Conservation (phyloP, 352 stramenopile genomes). For the Phytophthora europaea region DNA sequence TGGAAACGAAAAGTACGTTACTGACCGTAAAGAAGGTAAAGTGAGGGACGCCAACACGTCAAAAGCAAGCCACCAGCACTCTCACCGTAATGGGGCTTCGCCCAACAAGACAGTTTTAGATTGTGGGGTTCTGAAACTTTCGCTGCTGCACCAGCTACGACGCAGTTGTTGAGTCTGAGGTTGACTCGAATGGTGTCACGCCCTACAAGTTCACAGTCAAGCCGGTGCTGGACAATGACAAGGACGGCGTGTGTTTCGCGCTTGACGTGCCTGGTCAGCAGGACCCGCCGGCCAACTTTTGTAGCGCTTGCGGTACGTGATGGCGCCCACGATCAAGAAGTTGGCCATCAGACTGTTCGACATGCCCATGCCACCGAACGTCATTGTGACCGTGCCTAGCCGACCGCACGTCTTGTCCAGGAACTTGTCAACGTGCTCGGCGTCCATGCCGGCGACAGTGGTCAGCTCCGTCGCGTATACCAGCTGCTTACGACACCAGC, state of each 20-base stretch:
- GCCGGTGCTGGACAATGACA: slow-evolving; percentile 2
- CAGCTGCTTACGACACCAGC: slow-evolving; percentile 36
- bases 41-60: too few relatives aligned
- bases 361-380: slow-evolving; percentile 51
- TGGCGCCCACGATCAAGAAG: slow-evolving; percentile 51
- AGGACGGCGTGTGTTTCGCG: slow-evolving; percentile 60
- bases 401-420: slow-evolving; percentile 71
- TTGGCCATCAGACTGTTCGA: slow-evolving; percentile 52
- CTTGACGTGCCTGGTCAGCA: slow-evolving; percentile 48
- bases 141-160: slow-evolving; percentile 34
- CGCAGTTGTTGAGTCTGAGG: slow-evolving; percentile 31
- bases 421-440: slow-evolving; percentile 61
- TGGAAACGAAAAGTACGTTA: too few relatives aligned
- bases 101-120: not conserved
- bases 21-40: too few relatives aligned
- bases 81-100: too few relatives aligned
- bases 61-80: too few relatives aligned
- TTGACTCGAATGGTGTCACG: slow-evolving; percentile 16
- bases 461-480: slow-evolving; percentile 49
- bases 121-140: slow-evolving; percentile 3
- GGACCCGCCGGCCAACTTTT: slow-evolving; percentile 18
- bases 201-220: slow-evolving; percentile 65
- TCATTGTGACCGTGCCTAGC: too few relatives aligned
- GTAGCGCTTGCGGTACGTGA: slow-evolving; percentile 47
- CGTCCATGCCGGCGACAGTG: slow-evolving; percentile 54